Evolutionary conservation across 2,329 filamentous ascomycete genomes (phyloP).

Genomic region (Clonostachys solani): DNA sequence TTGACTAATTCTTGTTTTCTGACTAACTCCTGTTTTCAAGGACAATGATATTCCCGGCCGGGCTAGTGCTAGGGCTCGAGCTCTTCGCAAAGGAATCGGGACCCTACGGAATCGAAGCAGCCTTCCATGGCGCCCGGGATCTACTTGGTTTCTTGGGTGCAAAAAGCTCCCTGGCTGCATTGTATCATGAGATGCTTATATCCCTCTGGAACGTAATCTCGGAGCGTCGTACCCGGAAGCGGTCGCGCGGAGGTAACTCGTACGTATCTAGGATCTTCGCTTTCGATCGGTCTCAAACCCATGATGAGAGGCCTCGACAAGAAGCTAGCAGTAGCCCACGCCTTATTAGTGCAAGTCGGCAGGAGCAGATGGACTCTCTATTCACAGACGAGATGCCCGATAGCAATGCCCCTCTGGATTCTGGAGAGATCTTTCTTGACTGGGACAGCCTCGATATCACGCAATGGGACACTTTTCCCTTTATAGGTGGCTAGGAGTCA

Average conservation of each 20-base stretch:
- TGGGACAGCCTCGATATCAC: constrained; percentile 22
- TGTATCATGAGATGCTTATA: constrained; percentile 52
- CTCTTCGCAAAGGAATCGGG: constrained; percentile 44
- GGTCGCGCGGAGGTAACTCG: constrained; percentile 12
- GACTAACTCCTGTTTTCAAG: constrained; percentile 15
- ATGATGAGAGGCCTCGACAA: not conserved
- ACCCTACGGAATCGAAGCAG: constrained; percentile 37
- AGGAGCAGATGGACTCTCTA: not conserved
- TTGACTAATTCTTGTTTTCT: not conserved
- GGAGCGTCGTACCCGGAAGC: constrained; percentile 24
- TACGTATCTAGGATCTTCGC: constrained; percentile 19
- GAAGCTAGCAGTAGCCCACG: not conserved
- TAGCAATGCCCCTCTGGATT: not conserved
- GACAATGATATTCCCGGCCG: constrained; percentile 51
- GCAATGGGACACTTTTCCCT: constrained; percentile 24
- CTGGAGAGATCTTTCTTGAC: constrained; percentile 10
- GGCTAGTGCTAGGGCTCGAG: constrained; percentile 52
- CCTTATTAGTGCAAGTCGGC: not conserved
- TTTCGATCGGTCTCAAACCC: constrained; percentile 3
- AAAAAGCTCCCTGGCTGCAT: constrained; percentile 49
- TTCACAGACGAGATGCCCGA: not conserved
- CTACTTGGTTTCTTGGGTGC: constrained; percentile 42
- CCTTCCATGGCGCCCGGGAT: constrained; percentile 44
- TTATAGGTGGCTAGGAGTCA: constrained; percentile 3
- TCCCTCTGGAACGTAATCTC: constrained; percentile 37